phyloP scores from a whole-genome alignment of 805 yeast genomes.

The Candida coquimbonensis region DNA sequence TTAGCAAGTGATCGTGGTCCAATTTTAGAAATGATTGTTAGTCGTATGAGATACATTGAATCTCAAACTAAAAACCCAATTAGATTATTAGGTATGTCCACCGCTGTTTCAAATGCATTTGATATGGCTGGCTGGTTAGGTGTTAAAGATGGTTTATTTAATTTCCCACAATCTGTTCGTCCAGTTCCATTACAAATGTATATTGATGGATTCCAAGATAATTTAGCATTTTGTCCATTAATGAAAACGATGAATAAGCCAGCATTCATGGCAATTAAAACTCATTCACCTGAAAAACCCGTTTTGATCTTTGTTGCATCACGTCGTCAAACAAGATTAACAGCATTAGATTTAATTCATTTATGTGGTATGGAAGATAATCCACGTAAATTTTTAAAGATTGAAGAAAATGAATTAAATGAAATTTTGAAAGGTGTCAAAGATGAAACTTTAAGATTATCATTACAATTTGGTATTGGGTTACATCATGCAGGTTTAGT shows the following conservation, averaged over 20 bases:
- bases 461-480: conserved; percentile 80
- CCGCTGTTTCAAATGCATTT: conserved; percentile 85
- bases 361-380: conserved; percentile 64
- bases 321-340: conserved; percentile 85
- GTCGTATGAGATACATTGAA: conserved; percentile 89
- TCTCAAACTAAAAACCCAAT: conserved; percentile 91
- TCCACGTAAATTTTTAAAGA: conserved; percentile 49
- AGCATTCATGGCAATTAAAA: conserved; percentile 67
- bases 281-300: conserved; percentile 67
- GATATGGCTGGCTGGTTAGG: conserved; percentile 95
- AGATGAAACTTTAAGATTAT: conserved; percentile 73
- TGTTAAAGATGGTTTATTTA: conserved; percentile 90
- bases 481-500: conserved; percentile 97
- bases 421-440: conserved; percentile 61
- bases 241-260: conserved; percentile 70
- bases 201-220: conserved; percentile 80
- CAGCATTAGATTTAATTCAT: conserved; percentile 66
- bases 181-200: conserved; percentile 94
- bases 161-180: conserved; percentile 89
- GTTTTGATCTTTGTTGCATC: conserved; percentile 98
- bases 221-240: conserved; percentile 64
- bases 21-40: conserved; percentile 89
- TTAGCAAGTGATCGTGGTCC: conserved; percentile 98
- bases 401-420: conserved; percentile 42
- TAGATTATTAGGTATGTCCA: conserved; percentile 83